Conservation (phyloP, 1,284 basidiomycete species). For the Ceratobasidium papillatum region DNA sequence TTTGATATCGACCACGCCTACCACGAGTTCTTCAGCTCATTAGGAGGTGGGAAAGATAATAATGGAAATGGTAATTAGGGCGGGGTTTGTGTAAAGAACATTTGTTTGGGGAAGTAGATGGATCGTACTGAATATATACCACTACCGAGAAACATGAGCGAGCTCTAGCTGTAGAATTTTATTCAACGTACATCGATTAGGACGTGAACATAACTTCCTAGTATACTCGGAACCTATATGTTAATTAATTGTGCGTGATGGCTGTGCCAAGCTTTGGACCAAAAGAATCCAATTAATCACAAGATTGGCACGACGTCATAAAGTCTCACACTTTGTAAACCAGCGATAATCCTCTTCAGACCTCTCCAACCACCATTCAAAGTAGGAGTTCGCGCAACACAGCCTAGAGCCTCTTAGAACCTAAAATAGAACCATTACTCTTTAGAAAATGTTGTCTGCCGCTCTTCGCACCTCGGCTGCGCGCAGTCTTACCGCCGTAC, state of each 20-base stretch:
- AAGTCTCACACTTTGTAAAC: background rate
- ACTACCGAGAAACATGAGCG: background rate
- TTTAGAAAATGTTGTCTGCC: background rate
- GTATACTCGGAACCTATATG: too few species aligned
- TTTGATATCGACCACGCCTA: constrained; percentile 99
- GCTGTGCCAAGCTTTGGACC: too few species aligned
- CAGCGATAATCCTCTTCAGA: background rate
- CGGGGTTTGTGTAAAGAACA: too few species aligned
- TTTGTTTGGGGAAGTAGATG: too few species aligned
- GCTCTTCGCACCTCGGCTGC: constrained; percentile 16
- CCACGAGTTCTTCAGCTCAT: constrained; percentile 91
- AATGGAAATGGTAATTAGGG: constrained; percentile 13
- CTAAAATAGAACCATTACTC: background rate
- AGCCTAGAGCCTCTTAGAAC: background rate
- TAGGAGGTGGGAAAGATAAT: constrained; percentile 60
- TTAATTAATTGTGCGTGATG: too few species aligned
- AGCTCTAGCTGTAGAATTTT: too few species aligned
- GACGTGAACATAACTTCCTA: too few species aligned
- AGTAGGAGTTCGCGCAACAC: background rate
- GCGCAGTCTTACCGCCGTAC: background rate
- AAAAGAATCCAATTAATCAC: background rate
- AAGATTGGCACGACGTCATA: background rate
- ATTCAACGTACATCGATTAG: too few species aligned
- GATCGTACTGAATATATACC: background rate
- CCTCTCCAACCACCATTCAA: background rate